A percentile compares a stretch with the other conserved stretches of the same genome.
Conservation (phyloP, 164 flowering plant genomes). For the Dillenia turbinata region DNA sequence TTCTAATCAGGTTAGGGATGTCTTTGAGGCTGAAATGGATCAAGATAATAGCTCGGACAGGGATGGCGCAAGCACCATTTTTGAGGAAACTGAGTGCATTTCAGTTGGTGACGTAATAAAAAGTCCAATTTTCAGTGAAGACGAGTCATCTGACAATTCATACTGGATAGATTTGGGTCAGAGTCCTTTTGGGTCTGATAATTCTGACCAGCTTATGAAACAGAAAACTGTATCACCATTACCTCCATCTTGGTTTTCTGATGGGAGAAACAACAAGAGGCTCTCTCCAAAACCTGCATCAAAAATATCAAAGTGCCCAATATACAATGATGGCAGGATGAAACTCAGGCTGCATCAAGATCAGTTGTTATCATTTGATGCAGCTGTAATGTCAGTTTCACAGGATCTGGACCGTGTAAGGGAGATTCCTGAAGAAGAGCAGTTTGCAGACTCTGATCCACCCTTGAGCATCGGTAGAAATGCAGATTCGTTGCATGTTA, state of each 20-base stretch:
- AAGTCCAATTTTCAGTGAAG: constrained; percentile 70
- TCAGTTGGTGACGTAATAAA: constrained; percentile 69
- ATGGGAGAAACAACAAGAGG: constrained; percentile 29
- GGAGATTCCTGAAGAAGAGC: constrained; percentile 47
- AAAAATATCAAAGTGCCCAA: constrained; percentile 30
- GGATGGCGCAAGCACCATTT: constrained; percentile 70
- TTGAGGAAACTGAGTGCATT: constrained; percentile 60
- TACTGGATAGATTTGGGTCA: constrained; percentile 72
- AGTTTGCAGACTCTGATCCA: constrained; percentile 15
- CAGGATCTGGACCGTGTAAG: constrained; percentile 42
- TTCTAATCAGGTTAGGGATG: constrained; percentile 63
- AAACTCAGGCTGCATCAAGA: constrained; percentile 25
- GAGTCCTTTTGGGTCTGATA: constrained; percentile 53
- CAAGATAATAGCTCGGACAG: constrained; percentile 67
- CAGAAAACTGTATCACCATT: constrained; percentile 42
- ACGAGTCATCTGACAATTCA: constrained; percentile 59
- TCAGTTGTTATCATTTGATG: constrained; percentile 54
- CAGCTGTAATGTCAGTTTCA: constrained; percentile 50
- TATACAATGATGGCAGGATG: constrained; percentile 32
- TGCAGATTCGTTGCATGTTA: constrained; percentile 16
- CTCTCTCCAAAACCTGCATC: constrained; percentile 37
- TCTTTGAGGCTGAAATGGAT: constrained; percentile 61
- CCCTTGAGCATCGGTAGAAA: constrained; percentile 8
- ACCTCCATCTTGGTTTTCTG: constrained; percentile 52
- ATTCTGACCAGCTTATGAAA: constrained; percentile 32